phyloP scores from a whole-genome alignment of 345 rosid species.

The Syzygium grande region DNA sequence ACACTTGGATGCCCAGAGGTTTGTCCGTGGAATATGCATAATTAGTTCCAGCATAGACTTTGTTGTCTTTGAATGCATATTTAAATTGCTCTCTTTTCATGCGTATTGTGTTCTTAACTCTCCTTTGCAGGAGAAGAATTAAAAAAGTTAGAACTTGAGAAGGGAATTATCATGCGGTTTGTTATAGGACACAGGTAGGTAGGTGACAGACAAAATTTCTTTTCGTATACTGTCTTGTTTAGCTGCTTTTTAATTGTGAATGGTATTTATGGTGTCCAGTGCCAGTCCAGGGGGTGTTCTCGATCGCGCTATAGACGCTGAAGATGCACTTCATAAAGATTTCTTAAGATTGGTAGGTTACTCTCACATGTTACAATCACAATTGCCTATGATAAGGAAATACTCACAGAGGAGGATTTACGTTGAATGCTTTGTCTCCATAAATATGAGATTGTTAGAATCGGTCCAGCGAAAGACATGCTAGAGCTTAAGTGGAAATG shows the following conservation, averaged over 20 bases:
- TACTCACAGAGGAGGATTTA: not conserved
- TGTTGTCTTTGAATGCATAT: not conserved
- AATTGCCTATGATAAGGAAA: not conserved
- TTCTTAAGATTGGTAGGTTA: constrained; percentile 52
- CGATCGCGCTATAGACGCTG: constrained; percentile 64
- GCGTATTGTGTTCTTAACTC: not conserved
- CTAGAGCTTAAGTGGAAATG: not conserved
- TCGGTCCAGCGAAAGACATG: not conserved
- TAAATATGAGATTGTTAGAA: not conserved
- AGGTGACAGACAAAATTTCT: too few species aligned
- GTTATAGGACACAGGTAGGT: constrained; percentile 58
- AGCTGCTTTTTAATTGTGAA: not conserved
- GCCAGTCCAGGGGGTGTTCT: constrained; percentile 57
- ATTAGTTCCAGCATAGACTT: not conserved
- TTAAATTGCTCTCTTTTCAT: not conserved
- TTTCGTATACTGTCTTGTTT: not conserved
- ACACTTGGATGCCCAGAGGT: constrained; percentile 78
- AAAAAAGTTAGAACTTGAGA: constrained; percentile 60
- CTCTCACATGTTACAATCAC: not conserved
- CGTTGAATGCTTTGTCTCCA: not conserved
- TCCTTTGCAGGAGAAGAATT: constrained; percentile 40
- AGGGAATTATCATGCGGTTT: constrained; percentile 56
- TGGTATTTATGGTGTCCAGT: constrained; percentile 23
- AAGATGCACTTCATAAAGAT: constrained; percentile 62
- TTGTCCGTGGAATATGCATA: not conserved